phyloP scores from a whole-genome alignment of 2,329 filamentous ascomycete genomes.

The Aspergillus tubingensis region DNA sequence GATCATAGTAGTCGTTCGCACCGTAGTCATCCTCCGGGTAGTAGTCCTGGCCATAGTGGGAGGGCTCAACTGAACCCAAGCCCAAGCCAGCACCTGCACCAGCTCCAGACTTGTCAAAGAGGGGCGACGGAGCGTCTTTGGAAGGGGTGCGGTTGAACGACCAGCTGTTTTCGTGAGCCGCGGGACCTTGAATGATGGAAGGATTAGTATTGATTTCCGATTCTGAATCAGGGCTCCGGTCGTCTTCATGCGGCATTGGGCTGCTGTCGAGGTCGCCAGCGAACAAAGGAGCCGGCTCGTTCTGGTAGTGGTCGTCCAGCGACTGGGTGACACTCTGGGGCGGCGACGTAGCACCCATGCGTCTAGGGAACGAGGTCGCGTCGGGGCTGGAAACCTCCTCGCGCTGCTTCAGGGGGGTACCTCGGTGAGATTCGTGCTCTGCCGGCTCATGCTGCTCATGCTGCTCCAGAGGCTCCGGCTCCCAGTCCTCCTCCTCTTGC shows the following conservation, averaged over 20 bases:
- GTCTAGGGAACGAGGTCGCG: constrained; percentile 41
- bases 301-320: constrained; percentile 39
- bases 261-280: constrained; percentile 75
- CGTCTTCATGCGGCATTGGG: constrained; percentile 15
- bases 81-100: constrained; percentile 53
- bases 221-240: constrained; percentile 49
- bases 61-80: constrained; percentile 57
- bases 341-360: constrained; percentile 52
- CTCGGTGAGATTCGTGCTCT: constrained; percentile 33
- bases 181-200: constrained; percentile 74
- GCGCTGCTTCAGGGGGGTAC: constrained; percentile 51
- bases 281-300: constrained; percentile 58
- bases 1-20: constrained; percentile 41
- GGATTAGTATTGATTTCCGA: constrained; percentile 78
- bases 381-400: constrained; percentile 40
- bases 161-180: constrained; percentile 54
- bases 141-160: constrained; percentile 58
- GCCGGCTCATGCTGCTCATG: constrained; percentile 17
- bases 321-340: constrained; percentile 57
- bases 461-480: constrained; percentile 30
- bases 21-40: constrained; percentile 50
- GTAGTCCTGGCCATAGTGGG: constrained; percentile 62
- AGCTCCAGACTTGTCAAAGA: constrained; percentile 43
- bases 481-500: constrained; percentile 34
- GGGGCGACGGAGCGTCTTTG: constrained; percentile 38